Base-by-base conservation (phyloP, 2,329 filamentous ascomycete species). In the Cucurbitaria berberidis region DNA sequence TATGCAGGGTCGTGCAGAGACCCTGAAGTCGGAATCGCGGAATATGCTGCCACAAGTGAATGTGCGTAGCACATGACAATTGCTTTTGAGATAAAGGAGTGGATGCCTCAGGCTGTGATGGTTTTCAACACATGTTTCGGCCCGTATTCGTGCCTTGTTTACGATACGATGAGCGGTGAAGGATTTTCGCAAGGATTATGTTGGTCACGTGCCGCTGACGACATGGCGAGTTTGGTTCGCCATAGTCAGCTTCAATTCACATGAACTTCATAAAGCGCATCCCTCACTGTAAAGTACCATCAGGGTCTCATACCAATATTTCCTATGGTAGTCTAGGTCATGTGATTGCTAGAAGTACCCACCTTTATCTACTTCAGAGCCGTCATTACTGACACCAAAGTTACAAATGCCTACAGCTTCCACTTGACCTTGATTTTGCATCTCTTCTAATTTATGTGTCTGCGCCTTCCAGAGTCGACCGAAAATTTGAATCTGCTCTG, bases 221-320 rank as follows among this genome's bases (percentile, higher is more conserved):
- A 57, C 46, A 42, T 57, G 50, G 50, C 50, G 9, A 39, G 19
- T 24, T 11, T 19, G 6, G 15, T 39, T 39, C 19, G 24, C 9
- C 24, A 5, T 5, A 9, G 24, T 26, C 24, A 26, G 9, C 24
- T 9, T 26, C 24, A 83, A 56, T 70, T 83, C n/a, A n/a, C n/a
- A n/a, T n/a, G n/a, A n/a, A n/a, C n/a, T n/a, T n/a, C n/a, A n/a
- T n/a, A n/a, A n/a, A n/a, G n/a, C n/a, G n/a, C n/a, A n/a, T n/a
- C n/a, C n/a, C n/a, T n/a, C n/a, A n/a, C n/a, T n/a, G n/a, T n/a
- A n/a, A n/a, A n/a, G n/a, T n/a, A n/a, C n/a, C n/a, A n/a, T n/a
- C n/a, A n/a, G n/a, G n/a, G n/a, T n/a, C n/a, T n/a, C n/a, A n/a
- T n/a, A n/a, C n/a, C n/a, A n/a, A n/a, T n/a, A n/a, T n/a, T n/a